A percentile compares a stretch with the other conserved stretches of the same genome.
phyloP scores from a whole-genome alignment of 129 eudicot genomes.

The Artemisia argyi region DNA sequence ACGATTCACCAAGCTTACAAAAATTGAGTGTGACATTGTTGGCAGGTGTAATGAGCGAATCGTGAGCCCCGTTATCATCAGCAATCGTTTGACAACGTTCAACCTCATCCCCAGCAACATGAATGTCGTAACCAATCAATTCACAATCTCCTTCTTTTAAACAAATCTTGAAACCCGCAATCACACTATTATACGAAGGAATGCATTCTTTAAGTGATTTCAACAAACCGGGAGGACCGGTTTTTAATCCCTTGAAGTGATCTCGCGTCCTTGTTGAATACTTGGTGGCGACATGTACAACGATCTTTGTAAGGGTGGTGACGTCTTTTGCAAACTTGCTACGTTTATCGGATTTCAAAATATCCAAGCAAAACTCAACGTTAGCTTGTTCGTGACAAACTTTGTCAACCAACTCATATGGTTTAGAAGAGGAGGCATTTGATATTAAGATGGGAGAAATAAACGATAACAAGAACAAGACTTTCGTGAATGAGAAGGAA shows the following conservation, averaged over 20 bases:
- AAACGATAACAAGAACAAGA: neutral
- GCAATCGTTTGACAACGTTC: slow-evolving; percentile 5
- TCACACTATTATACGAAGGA: neutral
- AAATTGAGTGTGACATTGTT: no score
- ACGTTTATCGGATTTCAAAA: slow-evolving; percentile 19
- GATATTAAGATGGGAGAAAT: neutral
- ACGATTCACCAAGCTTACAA: no score
- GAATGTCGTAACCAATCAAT: slow-evolving; percentile 11
- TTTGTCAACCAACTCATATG: slow-evolving; percentile 14
- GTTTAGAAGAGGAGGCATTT: neutral
- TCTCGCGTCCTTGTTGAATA: slow-evolving; percentile 12
- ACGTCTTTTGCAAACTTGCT: slow-evolving; percentile 18
- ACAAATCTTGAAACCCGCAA: neutral
- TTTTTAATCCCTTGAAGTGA: slow-evolving; percentile 6
- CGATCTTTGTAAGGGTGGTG: slow-evolving; percentile 12
- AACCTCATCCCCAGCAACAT: slow-evolving; percentile 5
- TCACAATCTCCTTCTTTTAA: slow-evolving; percentile 12
- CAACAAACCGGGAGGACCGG: slow-evolving; percentile 14
- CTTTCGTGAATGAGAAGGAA: slow-evolving; percentile 4
- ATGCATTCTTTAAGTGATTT: slow-evolving; percentile 18
- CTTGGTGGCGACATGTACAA: slow-evolving; percentile 5
- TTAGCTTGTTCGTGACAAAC: slow-evolving; percentile 19
- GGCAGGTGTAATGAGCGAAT: no score
- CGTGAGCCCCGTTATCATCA: no score
- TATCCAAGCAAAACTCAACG: slow-evolving; percentile 2